Base-by-base conservation (phyloP, 2,329 filamentous ascomycete species). In the Paecilomyces sp. region DNA sequence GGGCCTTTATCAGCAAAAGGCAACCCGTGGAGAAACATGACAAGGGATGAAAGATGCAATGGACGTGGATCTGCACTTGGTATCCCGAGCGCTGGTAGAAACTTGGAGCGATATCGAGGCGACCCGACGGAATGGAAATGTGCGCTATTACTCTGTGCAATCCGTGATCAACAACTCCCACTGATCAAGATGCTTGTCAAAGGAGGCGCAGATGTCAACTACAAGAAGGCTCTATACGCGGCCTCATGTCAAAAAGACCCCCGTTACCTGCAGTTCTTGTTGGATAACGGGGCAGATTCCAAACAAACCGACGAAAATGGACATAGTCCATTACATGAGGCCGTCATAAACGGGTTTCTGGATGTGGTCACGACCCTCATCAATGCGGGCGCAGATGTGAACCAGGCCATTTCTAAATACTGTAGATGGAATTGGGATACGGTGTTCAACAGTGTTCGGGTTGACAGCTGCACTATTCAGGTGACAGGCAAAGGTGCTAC, bases 201-300 rank as follows among this genome's bases (percentile, higher is more conserved):
- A 51, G 34, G 34, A 25, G 56, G 56, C 18, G 33, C 56, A 25
- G 56, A 57, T 51, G 41, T 51, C 34, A 51, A 57, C 34, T 50
- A 57, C 11, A 41, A 41, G 13, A 57, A 24, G 13, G 56, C 56
- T 15, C 25, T 57, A n/a, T n/a, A 24, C 50, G 24, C 28, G 33
- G 56, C 56, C 11, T 34, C 56, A n/a, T 51, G 56, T 25, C 56
- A 33, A 6, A 47, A 41, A 24, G 56, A 57, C 18, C 56, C 56
- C 13, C 18, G 12, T 13, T 57, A 57, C 30, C 31, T 51, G 2
- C 56, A 51, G 18, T 50, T 12, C 24, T 51, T 57, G 24, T 41
- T 57, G 56, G 31, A 57, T n/a, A 57, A 57, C 18, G 56, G 56
- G 13, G 56, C 56, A 24, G 41, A 57, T 28, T 33, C 56, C 15